Evolutionary conservation across 2,329 filamentous ascomycete genomes (phyloP).

Genomic region (Basipetospora chlamydospora): DNA sequence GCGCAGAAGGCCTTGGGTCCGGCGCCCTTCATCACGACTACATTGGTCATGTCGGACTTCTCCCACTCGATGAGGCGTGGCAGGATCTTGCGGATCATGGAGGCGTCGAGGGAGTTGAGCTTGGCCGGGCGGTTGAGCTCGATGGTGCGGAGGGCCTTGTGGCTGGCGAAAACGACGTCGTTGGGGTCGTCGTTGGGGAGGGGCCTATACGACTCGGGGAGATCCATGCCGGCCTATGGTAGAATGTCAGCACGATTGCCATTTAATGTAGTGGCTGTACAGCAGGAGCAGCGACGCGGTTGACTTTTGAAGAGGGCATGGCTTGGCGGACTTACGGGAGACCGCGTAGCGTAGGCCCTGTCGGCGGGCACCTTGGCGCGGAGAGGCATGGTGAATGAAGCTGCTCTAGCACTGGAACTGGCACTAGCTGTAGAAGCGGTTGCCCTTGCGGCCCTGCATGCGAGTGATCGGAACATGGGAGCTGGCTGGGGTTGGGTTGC

Average conservation of each 20-base stretch:
- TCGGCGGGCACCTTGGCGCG: conserved; percentile 52
- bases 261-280: too few relatives aligned
- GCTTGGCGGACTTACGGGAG: conserved; percentile 1
- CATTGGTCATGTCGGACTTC: conserved; percentile 86
- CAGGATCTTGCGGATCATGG: conserved; percentile 90
- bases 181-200: conserved; percentile 53
- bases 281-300: too few relatives aligned
- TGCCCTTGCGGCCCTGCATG: conserved; percentile 37
- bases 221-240: conserved; percentile 4
- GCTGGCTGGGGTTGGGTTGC: too few relatives aligned
- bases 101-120: conserved; percentile 81
- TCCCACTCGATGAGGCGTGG: conserved; percentile 85
- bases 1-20: conserved; percentile 81
- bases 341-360: not conserved
- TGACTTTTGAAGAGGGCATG: too few relatives aligned
- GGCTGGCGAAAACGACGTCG: conserved; percentile 83
- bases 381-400: conserved; percentile 52
- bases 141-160: conserved; percentile 80
- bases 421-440: conserved; percentile 27
- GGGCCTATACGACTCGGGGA: not conserved
- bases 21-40: conserved; percentile 81
- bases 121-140: conserved; percentile 89
- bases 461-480: conserved; percentile 27
- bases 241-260: not conserved
- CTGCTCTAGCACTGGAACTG: conserved; percentile 24